Evolutionary conservation across 768 basidiomycete species (phyloP).

Genomic region (Russula emetica): DNA sequence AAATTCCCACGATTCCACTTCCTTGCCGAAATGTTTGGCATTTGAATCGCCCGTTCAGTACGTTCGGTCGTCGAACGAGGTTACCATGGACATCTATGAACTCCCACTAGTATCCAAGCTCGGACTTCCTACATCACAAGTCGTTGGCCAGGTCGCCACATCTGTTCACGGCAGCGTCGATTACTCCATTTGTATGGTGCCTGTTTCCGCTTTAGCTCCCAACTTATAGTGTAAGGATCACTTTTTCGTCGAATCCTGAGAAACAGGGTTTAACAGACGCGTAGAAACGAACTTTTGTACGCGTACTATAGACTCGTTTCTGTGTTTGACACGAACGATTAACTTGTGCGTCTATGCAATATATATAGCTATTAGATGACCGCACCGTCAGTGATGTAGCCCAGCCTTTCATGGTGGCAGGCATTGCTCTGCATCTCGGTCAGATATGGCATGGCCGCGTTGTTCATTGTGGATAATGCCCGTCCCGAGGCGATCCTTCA

Average conservation of each 20-base stretch:
- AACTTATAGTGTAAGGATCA: conserved; percentile 62
- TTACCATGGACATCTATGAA: conserved; percentile 10
- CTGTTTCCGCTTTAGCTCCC: neutral
- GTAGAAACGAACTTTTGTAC: conserved; percentile 57
- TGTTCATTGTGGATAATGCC: conserved; percentile 73
- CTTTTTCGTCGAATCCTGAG: conserved; percentile 56
- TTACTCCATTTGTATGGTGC: neutral
- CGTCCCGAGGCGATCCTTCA: conserved; percentile 75
- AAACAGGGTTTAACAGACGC: conserved; percentile 55
- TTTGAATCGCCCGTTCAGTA: neutral
- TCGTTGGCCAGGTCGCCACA: conserved; percentile 9
- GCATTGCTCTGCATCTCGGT: conserved; percentile 79
- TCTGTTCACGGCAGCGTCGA: conserved; percentile 19
- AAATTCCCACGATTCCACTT: conserved; percentile 9
- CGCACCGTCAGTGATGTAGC: conserved; percentile 66
- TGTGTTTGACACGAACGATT: conserved; percentile 7
- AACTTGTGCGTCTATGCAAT: conserved; percentile 14
- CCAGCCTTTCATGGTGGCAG: conserved; percentile 79
- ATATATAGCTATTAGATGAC: conserved; percentile 62
- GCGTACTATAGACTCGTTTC: conserved; percentile 24
- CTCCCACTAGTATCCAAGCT: conserved; percentile 15
- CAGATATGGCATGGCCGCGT: conserved; percentile 41
- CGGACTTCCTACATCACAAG: conserved; percentile 7
- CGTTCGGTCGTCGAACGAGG: neutral
- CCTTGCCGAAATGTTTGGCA: neutral